Evolutionary conservation across 768 basidiomycete genomes (phyloP), one percentile per base, ranked within the genome.

Genomic region (Suillus spraguei): DNA sequence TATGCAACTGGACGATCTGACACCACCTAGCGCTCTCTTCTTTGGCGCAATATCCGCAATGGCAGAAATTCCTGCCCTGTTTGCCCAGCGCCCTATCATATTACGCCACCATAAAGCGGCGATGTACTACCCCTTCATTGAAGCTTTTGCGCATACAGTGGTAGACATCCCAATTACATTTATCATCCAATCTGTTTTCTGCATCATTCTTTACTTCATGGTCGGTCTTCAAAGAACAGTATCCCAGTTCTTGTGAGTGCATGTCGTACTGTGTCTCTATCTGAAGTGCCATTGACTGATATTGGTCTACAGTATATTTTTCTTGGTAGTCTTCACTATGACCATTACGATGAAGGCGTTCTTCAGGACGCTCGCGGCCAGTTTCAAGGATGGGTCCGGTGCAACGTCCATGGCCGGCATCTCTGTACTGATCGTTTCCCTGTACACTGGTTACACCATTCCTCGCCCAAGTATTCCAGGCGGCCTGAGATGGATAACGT

Each of bases 281-380:
- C 71, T 78, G 79, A 65, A 44, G 79, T n/a, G 72, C 71, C 24
- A 60, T 79, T 82, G 80, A 73, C 71, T 22, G 77, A 82, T 50
- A 73, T 81, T 1, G 71, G 70, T 13, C 66, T 81, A 73, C 78
- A 88, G 88, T 74, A 83, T 81, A 6, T 87, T 81, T 71, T 80
- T 83, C 70, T 72, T 91, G 36, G 81, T 86, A 67, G 63, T 83
- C 7, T 79, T 85, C 60, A 73, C 78, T 4, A 80, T 86, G 67
- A 82, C 86, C 24, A 59, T 91, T 38, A 78, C 85, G 9, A 89
- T 94, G 86, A 89, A 87, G 70, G 83, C 84, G 0, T 93, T 86
- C 81, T 95, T 92, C 82, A 81, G 92, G 46, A 78, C 78, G 0
- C 68, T 90, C 35, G 86, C 88, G 1, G 85, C 88, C 0, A 78